Base-by-base conservation (phyloP, 2,329 filamentous ascomycete species). In the Aspergillus aculeatinus region DNA sequence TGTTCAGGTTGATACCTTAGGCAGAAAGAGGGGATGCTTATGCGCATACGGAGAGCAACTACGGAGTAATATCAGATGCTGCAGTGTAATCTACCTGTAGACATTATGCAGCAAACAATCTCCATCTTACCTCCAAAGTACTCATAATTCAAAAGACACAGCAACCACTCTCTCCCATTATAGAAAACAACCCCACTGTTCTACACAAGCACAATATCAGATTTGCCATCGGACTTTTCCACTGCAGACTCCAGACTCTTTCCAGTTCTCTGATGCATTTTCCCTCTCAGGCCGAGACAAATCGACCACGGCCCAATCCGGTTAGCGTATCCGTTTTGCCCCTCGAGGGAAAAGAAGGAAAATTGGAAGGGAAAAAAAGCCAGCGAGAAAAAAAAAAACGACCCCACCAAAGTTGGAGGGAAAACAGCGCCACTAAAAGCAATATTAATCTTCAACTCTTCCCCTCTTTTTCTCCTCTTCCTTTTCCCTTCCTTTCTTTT, bases 381-480 rank as follows among this genome's bases (percentile, higher is more conserved):
- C 51, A 48, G 57, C 57, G 47, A 62, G 55, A 60, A 60, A 57
- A 29, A 55, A 44, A 23, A 52, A 58, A 61, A 63, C 63, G 60
- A 56, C 65, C 65, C 65, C 63, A 65, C 65, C 63, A 65, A 65
- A 65, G 48, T 56, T 56, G 55, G 54, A 52, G 60, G 33, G 55
- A 51, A 60, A 58, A 52, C 55, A 49, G 61, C 61, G 63, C 60
- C 64, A 63, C 66, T 64, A 64, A 70, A 44, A 16, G 14, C 14
- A 44, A 65, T 66, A 69, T 65, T 65, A 67, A 70, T 68, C 68
- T 67, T 70, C 70, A 69, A 69, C 67, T 70, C 65, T 63, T 52
- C 59, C 62, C 60, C 59, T 65, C 66, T 66, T 64, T 61, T 67
- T 67, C 64, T 70, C 67, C 67, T 70, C 65, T 65, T 42, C 44